These are phyloP conservation scores for Sporobolomyces pararoseus DNA, from an alignment of 768 basidiomycete genomes.

Conservation along the genomic window DNA sequence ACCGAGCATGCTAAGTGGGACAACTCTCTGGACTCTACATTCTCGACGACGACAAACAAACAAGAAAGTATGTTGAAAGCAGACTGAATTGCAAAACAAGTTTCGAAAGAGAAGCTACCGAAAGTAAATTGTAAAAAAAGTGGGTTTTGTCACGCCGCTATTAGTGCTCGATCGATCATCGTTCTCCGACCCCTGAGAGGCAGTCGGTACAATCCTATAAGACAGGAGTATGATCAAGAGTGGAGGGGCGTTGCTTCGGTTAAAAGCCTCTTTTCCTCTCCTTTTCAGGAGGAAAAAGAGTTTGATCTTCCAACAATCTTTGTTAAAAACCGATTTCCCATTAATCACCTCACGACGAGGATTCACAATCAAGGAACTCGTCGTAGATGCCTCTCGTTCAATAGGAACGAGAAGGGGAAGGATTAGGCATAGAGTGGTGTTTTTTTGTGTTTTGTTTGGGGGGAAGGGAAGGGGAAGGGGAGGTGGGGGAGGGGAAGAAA, in stretches of 20 bases:
- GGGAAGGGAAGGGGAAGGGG: slow-evolving; percentile 1
- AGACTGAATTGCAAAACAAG: too few relatives aligned
- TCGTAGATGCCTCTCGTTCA: slow-evolving; percentile 8
- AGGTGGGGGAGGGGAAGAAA: background rate
- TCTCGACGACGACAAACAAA: too few relatives aligned
- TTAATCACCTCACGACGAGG: background rate
- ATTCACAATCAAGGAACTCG: slow-evolving; percentile 23
- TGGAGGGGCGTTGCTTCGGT: slow-evolving; percentile 32
- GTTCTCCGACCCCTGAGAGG: background rate
- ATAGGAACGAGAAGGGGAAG: slow-evolving; percentile 28
- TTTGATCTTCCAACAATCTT: slow-evolving; percentile 22
- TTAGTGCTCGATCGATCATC: slow-evolving; percentile 40
- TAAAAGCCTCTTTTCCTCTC: background rate
- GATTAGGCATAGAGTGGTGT: slow-evolving; percentile 37
- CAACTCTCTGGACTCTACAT: too few relatives aligned
- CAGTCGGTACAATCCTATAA: background rate
- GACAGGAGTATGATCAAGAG: slow-evolving; percentile 25
- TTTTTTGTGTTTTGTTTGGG: slow-evolving; percentile 9
- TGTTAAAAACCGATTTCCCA: slow-evolving; percentile 19
- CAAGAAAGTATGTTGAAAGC: too few relatives aligned
- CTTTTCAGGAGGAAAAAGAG: background rate
- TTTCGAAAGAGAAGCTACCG: too few relatives aligned
- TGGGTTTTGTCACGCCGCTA: slow-evolving; percentile 31
- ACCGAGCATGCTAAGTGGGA: too few relatives aligned
- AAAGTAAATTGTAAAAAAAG: too few relatives aligned